Base-by-base conservation (phyloP, 352 stramenopile species). In the Pseudoperonospora humuli region DNA sequence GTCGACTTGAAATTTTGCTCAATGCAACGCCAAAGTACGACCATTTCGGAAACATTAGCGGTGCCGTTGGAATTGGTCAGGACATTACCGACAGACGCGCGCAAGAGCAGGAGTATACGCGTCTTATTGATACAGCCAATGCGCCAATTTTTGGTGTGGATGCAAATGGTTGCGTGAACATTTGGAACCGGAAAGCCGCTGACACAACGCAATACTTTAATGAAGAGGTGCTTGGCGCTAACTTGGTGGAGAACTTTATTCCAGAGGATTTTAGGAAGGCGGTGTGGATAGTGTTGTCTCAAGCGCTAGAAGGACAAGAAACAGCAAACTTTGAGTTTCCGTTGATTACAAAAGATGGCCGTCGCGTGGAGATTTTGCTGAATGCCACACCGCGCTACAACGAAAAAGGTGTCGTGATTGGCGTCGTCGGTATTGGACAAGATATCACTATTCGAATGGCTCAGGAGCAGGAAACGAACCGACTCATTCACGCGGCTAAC, bases 91-190 rank as follows among this genome's bases (percentile, higher is more conserved):
- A 84, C 20, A 60, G 70, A 19, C 62, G 61, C 10, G 67, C 69
- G 9, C 77, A 89, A 42, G 77, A 89, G 17, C 77, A 86, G 34
- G 76, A 89, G 40, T 89, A 89, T 45, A 70, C 63, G 0, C 72
- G 77, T n/a, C 51, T 94, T 2, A 89, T 95, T 38, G 83, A 95
- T 39, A 91, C 72, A 21, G 81, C 83, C 0, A 93, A 95, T 44
- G 73, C 78, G 1, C 76, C 81, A 1, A 93, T 93, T 34, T 87
- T 93, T 53, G 80, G 77, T 19, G 71, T 90, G 13, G 77, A 93
- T 50, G 52, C 25, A 7, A 51, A 79, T 31, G 65, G 79, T 10
- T 61, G 68, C 31, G 79, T 89, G 17, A 87, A 90, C 29, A 86
- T 85, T 45, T 86, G 81, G 81, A 92, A 93, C 25, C 54, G 75